A percentile compares a stretch with the other conserved stretches of the same genome.
These are phyloP conservation scores for Biscutella laevigata DNA, from an alignment of 441 rosid species.

Conservation along the genomic window DNA sequence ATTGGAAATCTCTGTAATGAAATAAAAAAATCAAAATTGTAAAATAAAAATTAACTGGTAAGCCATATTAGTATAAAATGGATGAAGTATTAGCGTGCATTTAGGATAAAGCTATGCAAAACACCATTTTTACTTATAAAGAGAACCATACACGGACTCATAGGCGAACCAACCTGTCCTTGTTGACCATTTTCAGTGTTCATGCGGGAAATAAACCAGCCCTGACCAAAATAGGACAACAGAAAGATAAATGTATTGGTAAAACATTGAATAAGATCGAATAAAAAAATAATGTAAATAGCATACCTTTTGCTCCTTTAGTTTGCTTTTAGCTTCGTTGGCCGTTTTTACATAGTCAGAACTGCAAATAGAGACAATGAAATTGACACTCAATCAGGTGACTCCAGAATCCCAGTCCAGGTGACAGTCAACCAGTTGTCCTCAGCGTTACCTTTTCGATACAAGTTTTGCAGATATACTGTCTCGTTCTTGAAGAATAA, in stretches of 20 bases:
- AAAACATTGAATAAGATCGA: slow-evolving; percentile 1
- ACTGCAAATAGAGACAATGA: slow-evolving; percentile 30
- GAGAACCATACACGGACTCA: neutral
- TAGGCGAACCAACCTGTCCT: slow-evolving; percentile 28
- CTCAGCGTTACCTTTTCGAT: slow-evolving; percentile 41
- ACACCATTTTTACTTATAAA: too few species aligned
- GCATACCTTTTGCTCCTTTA: slow-evolving; percentile 54
- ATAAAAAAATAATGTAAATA: slow-evolving; percentile 10
- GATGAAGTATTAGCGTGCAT: too few species aligned
- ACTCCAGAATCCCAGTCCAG: neutral
- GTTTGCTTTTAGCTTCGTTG: slow-evolving; percentile 37
- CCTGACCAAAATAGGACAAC: slow-evolving; percentile 29
- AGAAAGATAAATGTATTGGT: neutral
- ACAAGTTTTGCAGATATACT: slow-evolving; percentile 38
- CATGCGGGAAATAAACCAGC: slow-evolving; percentile 36
- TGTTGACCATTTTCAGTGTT: slow-evolving; percentile 24
- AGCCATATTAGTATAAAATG: too few species aligned
- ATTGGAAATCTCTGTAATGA: neutral
- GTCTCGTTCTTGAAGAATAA: slow-evolving; percentile 49
- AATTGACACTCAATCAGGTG: neutral
- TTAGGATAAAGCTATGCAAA: too few species aligned
- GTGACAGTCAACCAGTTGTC: slow-evolving; percentile 11
- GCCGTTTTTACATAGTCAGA: slow-evolving; percentile 44
- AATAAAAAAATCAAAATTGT: too few species aligned
- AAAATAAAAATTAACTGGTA: too few species aligned